Percentiles rank a stretch among this genome's conserved stretches.
Evolutionary conservation across 768 basidiomycete genomes (phyloP).

Genomic region (Terana coerulea): DNA sequence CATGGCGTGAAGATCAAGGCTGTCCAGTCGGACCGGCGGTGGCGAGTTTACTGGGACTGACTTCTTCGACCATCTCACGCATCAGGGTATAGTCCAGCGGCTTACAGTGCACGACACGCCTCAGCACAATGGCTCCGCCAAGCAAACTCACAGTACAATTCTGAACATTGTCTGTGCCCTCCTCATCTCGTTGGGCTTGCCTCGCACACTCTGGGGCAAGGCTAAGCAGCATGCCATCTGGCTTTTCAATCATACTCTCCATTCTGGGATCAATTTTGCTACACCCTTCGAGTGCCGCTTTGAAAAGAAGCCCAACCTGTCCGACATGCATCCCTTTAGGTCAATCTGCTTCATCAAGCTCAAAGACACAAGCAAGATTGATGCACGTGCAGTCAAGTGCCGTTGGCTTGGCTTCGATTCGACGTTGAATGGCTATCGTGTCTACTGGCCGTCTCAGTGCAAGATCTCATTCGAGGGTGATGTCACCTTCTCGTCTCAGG

Average conservation of each 20-base stretch:
- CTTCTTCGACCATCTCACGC: conserved; percentile 14
- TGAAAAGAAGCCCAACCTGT: too few species aligned
- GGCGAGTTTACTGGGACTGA: conserved; percentile 20
- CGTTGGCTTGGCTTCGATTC: conserved; percentile 33
- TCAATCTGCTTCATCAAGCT: background rate
- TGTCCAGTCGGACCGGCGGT: conserved; percentile 25
- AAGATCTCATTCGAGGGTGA: conserved; percentile 21
- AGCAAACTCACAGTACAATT: conserved; percentile 16
- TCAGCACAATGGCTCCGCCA: conserved; percentile 23
- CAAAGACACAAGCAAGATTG: background rate
- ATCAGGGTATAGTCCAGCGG: conserved; percentile 13
- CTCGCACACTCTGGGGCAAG: too few species aligned
- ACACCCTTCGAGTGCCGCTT: too few species aligned
- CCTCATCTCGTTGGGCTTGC: background rate
- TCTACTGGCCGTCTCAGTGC: conserved; percentile 31
- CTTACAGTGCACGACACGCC: conserved; percentile 21
- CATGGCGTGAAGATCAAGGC: too few species aligned
- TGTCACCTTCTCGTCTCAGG: background rate
- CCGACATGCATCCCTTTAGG: background rate
- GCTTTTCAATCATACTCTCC: background rate
- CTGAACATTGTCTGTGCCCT: background rate
- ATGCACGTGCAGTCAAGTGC: background rate
- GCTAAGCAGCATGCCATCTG: too few species aligned
- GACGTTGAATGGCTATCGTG: conserved; percentile 25
- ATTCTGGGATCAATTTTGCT: too few species aligned